Evolutionary conservation across 495 filamentous ascomycete species (phyloP).

Genomic region (Chaetomidium leptoderma): DNA sequence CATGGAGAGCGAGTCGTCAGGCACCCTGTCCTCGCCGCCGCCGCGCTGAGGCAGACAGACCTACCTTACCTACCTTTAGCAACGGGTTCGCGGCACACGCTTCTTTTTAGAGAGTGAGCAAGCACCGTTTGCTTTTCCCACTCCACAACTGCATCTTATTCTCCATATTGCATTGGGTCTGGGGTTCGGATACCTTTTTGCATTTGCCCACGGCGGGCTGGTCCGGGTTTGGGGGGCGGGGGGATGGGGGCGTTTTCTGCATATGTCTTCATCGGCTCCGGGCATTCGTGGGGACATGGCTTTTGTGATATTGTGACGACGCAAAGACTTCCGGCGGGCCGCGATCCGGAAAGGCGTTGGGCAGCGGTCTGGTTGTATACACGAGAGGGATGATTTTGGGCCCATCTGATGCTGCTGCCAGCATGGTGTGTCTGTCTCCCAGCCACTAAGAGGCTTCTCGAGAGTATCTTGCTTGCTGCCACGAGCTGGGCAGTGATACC

Average conservation of each 20-base stretch:
- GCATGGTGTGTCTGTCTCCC: background rate
- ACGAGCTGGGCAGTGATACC: too few species aligned
- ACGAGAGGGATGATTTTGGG: background rate
- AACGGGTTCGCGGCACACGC: too few species aligned
- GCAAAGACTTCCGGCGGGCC: background rate
- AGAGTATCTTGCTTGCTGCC: background rate
- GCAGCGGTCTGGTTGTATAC: slow-evolving; percentile 7
- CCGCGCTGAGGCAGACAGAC: slow-evolving; percentile 6
- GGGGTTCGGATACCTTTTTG: slow-evolving; percentile 24
- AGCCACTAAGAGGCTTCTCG: background rate
- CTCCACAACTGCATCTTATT: slow-evolving; percentile 7
- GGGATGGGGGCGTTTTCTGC: slow-evolving; percentile 23
- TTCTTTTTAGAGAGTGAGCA: too few species aligned
- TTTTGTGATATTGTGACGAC: slow-evolving; percentile 5
- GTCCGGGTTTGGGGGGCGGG: slow-evolving; percentile 8
- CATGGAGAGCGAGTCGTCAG: slow-evolving; percentile 48
- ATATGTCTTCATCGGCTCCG: slow-evolving; percentile 14
- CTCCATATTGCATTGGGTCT: slow-evolving; percentile 26
- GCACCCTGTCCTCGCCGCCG: slow-evolving; percentile 49
- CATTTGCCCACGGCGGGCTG: slow-evolving; percentile 22
- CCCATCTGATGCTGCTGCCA: background rate
- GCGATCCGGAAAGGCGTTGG: background rate
- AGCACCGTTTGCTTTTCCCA: too few species aligned
- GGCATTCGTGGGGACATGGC: slow-evolving; percentile 4
- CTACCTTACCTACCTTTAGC: background rate